These are phyloP conservation scores for Boehmeria nivea DNA, from an alignment of 306 rosid species.

Conservation along the genomic window DNA sequence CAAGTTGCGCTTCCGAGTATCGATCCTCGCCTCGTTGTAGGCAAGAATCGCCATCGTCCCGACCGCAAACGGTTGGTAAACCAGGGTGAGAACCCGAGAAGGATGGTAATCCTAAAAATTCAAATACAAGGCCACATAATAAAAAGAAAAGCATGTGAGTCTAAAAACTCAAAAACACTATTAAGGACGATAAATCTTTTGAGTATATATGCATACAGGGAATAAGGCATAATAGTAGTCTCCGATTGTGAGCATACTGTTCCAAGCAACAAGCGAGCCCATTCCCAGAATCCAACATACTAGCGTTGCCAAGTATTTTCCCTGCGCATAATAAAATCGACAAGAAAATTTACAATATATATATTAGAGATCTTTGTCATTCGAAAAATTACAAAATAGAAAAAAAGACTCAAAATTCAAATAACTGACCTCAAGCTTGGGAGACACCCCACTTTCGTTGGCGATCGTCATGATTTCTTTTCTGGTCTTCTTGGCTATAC, in stretches of 20 bases:
- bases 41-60: slow-evolving; percentile 46
- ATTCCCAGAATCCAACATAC: slow-evolving; percentile 81
- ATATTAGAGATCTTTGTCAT: too few species aligned
- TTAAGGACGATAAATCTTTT: not conserved
- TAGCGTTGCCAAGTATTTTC: slow-evolving; percentile 48
- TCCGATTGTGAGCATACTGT: slow-evolving; percentile 60
- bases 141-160: not conserved
- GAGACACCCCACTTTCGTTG: too few species aligned
- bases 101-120: slow-evolving; percentile 63
- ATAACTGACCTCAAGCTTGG: too few species aligned
- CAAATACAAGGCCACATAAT: not conserved
- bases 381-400: too few species aligned
- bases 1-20: slow-evolving; percentile 63
- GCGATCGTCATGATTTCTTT: too few species aligned
- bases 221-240: slow-evolving; percentile 76
- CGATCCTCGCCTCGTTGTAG: slow-evolving; percentile 53
- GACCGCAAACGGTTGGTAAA: slow-evolving; percentile 72
- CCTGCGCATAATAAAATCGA: slow-evolving; percentile 29
- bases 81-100: slow-evolving; percentile 66
- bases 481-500: too few species aligned
- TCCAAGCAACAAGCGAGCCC: slow-evolving; percentile 81
- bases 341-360: too few species aligned
- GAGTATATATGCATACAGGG: slow-evolving; percentile 44
- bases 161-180: not conserved
- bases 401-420: too few species aligned